Conservation (phyloP, 1,284 basidiomycete species). For the Leccinum holopus region DNA sequence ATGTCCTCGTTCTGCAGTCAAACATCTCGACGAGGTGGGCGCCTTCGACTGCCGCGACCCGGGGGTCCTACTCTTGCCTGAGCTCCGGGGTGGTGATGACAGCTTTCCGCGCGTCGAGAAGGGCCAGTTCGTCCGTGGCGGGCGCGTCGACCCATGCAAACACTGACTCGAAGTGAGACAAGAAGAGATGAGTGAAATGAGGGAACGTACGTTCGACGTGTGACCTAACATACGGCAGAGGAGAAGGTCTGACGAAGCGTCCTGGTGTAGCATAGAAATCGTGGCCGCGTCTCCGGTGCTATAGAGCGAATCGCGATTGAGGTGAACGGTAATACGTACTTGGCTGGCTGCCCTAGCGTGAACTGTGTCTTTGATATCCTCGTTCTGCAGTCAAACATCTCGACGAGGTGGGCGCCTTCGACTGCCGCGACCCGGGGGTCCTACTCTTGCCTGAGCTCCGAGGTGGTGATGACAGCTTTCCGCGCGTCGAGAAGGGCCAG, state of each 20-base stretch:
- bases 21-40: constrained; percentile 84
- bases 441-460: constrained; percentile 87
- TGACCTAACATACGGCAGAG: constrained; percentile 90
- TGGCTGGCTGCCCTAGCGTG: constrained; percentile 94
- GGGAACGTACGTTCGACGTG: constrained; percentile 69
- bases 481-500: constrained; percentile 73
- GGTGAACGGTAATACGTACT: constrained; percentile 51
- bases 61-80: constrained; percentile 85
- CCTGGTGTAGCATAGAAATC: constrained; percentile 82
- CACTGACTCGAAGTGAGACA: constrained; percentile 46
- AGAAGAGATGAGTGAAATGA: constrained; percentile 6
- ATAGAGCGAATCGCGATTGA: constrained; percentile 14
- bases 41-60: constrained; percentile 67
- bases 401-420: constrained; percentile 79
- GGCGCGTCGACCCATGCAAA: constrained; percentile 58
- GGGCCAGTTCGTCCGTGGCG: constrained; percentile 57
- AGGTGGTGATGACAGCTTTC: constrained; percentile 80
- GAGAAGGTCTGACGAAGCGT: constrained; percentile 62
- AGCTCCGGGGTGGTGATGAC: constrained; percentile 85
- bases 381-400: constrained; percentile 84
- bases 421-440: constrained; percentile 71
- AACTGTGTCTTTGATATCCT: constrained; percentile 89
- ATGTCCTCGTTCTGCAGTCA: constrained; percentile 82
- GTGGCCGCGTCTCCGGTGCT: constrained; percentile 93
- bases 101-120: constrained; percentile 80